Percentiles rank a stretch among this genome's conserved stretches.
phyloP scores from a whole-genome alignment of 169 alveolate genomes.

The Plasmodium vinckei region DNA sequence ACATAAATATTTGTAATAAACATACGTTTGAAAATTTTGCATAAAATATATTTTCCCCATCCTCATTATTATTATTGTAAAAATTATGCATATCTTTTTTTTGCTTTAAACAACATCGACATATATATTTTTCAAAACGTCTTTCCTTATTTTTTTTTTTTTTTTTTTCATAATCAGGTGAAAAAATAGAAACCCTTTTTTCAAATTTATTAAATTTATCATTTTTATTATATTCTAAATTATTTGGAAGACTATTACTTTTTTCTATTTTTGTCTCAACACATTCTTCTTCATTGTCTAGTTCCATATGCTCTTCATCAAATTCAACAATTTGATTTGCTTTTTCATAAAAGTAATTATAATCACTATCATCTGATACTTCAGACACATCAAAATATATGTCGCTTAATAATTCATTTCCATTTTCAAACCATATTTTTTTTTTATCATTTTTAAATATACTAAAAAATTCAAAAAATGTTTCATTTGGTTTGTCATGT shows the following conservation, averaged over 20 bases:
- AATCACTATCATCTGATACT: conserved; percentile 54
- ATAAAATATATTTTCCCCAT: not conserved
- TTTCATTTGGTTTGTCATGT: conserved; percentile 52
- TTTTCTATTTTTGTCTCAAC: not conserved
- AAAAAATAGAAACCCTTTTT: conserved; percentile 10
- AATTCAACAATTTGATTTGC: conserved; percentile 22
- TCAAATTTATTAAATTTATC: conserved; percentile 12
- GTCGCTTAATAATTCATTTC: conserved; percentile 38
- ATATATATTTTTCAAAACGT: conserved; percentile 42
- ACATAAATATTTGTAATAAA: conserved; percentile 53
- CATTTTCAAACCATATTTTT: conserved; percentile 19
- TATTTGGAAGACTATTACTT: not conserved
- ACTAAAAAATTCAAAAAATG: conserved; percentile 56
- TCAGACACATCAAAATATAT: conserved; percentile 55
- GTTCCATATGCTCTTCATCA: conserved; percentile 7
- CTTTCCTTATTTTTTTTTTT: conserved; percentile 18
- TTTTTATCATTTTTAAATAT: conserved; percentile 58
- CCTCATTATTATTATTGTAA: not conserved
- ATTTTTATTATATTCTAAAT: not conserved
- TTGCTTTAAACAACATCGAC: conserved; percentile 28
- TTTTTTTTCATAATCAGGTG: conserved; percentile 26
- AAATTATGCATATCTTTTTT: not conserved
- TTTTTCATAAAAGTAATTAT: conserved; percentile 58
- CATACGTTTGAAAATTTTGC: conserved; percentile 8
- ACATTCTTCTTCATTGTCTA: not conserved